Evolutionary conservation across 805 yeast genomes (phyloP), one percentile per base, ranked within the genome.

Genomic region (Soucietia sequanensis): DNA sequence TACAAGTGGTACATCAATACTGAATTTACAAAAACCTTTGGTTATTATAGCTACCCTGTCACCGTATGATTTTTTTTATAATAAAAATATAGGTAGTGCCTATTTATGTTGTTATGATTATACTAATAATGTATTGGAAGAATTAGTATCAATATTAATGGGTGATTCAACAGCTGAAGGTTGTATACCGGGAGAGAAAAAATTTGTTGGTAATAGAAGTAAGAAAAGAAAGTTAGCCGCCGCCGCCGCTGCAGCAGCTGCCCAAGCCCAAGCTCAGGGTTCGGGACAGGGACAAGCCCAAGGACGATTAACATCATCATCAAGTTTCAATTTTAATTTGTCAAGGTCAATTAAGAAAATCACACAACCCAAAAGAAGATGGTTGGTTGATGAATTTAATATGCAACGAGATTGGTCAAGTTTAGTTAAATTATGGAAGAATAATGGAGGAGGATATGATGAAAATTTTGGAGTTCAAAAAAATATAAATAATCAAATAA

Each of bases 31-130:
- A 18, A 77, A 76, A 44, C 83, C 82, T 4, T 58, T 79, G 47
- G 64, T 79, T 9, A 68, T 77, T 3, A 66, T 78, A n/a, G 80
- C 83, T 4, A 78, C 81, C 0, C 72, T 78, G 38, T 72, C 80
- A 4, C 84, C 85, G 1, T 78, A 76, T 45, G 84, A 80, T 46
- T 73, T 79, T 47, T 72, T 75, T 31, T 72, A 76, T 37, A 76
- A 76, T 37, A 70, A 70, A 31, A 67, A 68, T 27, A 70, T 78
- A 20, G 80, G 79, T 2, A 69, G 78, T 31, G 70, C 79, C 1
- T 78, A 78, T 48, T 54, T 79, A 30, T 79, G 84, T 47, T 72
- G 80, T 34, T 79, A 74, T 48, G 84, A 79, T 53, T 79, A 76
- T 50, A 77, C 84, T 1, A 55, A 62, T 13, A 69, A 68, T 44